Percentiles rank a stretch among this genome's conserved stretches.
These are phyloP conservation scores for Hordeum marinum DNA, from an alignment of 176 grass and related monocot genomes.

Conservation along the genomic window DNA sequence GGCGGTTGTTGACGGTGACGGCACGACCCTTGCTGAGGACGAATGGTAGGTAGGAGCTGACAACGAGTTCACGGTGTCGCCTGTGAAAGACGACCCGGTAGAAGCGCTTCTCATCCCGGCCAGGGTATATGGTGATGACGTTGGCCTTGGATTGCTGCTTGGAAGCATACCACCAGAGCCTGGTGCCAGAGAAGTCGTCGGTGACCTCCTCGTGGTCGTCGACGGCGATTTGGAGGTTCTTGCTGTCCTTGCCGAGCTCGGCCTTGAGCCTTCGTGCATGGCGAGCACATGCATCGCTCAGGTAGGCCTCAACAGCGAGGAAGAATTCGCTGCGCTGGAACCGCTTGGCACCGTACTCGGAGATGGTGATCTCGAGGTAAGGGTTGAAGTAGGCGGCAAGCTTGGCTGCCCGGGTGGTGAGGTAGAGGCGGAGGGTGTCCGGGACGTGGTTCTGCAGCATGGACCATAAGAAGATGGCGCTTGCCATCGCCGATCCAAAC, in stretches of 20 bases:
- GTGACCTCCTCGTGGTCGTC: conserved; percentile 56
- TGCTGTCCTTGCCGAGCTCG: conserved; percentile 44
- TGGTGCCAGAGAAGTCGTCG: conserved; percentile 33
- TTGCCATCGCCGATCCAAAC: conserved; percentile 29
- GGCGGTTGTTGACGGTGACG: conserved; percentile 37
- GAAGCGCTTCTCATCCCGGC: neutral
- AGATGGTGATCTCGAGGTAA: conserved; percentile 46
- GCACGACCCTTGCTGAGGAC: conserved; percentile 31
- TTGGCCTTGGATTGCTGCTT: neutral
- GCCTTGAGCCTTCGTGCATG: conserved; percentile 41
- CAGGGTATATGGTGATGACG: conserved; percentile 14
- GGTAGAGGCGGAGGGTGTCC: neutral
- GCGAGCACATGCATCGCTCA: conserved; percentile 34
- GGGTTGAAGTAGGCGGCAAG: conserved; percentile 35
- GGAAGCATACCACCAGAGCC: conserved; percentile 44
- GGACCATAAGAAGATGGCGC: conserved; percentile 51
- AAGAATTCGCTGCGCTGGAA: conserved; percentile 47
- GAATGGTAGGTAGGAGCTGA: conserved; percentile 29
- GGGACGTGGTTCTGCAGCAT: conserved; percentile 47
- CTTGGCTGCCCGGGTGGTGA: neutral
- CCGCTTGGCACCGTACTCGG: conserved; percentile 28
- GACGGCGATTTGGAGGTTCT: conserved; percentile 33
- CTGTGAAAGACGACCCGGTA: conserved; percentile 49
- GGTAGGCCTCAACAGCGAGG: conserved; percentile 46
- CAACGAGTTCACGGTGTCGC: conserved; percentile 34